Evolutionary conservation across 129 eudicot genomes (phyloP).

Genomic region (Pulicaria dysenterica): DNA sequence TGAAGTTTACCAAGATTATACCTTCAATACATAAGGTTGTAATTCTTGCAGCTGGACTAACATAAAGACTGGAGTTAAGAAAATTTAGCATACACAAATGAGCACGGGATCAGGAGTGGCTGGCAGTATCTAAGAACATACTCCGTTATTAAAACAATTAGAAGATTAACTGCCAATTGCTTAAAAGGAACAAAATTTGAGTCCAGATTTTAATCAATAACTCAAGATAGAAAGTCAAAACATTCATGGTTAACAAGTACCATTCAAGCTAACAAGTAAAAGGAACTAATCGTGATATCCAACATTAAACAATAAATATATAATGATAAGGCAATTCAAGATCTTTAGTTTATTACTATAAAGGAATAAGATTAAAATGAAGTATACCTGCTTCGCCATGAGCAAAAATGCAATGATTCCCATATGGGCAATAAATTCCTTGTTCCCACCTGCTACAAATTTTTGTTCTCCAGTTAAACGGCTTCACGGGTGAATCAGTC

Average conservation of each 20-base stretch:
- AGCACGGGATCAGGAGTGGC: no score
- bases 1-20: no score
- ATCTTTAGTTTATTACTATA: background rate
- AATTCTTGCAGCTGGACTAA: no score
- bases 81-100: no score
- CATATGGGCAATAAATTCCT: constrained; percentile 72
- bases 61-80: no score
- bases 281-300: constrained; percentile 1
- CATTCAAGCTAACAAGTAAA: background rate
- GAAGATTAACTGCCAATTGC: constrained; percentile 5
- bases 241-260: constrained; percentile 21
- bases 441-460: constrained; percentile 85
- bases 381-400: constrained; percentile 80
- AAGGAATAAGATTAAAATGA: background rate
- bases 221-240: constrained; percentile 29
- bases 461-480: constrained; percentile 76
- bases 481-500: constrained; percentile 44
- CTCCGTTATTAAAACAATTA: constrained; percentile 5
- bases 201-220: constrained; percentile 16
- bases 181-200: constrained; percentile 8
- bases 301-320: background rate
- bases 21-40: no score
- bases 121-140: no score
- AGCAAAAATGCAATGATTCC: constrained; percentile 77
- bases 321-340: constrained; percentile 5